Evolutionary conservation across 768 basidiomycete genomes (phyloP).

Genomic region (Boletus sp.): DNA sequence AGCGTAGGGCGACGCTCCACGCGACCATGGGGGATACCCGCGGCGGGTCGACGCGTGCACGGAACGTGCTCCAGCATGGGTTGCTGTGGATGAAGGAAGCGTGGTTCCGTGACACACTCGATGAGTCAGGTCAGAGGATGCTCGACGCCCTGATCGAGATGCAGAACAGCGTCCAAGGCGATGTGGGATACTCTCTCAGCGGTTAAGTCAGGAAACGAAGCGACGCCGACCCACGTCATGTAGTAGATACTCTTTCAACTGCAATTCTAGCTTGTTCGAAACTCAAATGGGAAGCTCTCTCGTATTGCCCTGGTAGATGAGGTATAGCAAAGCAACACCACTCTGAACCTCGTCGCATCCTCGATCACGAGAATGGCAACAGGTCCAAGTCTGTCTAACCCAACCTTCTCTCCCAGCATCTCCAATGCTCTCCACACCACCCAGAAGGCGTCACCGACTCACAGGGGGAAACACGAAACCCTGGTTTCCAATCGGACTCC

Average conservation of each 20-base stretch:
- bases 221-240: no score
- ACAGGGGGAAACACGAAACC: slow-evolving; percentile 51
- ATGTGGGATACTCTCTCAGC: slow-evolving; percentile 53
- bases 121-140: slow-evolving; percentile 50
- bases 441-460: slow-evolving; percentile 10
- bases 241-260: neutral
- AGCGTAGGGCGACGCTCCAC: slow-evolving; percentile 63
- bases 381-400: neutral
- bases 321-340: slow-evolving; percentile 10
- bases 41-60: slow-evolving; percentile 59
- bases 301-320: neutral
- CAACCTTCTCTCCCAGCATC: neutral
- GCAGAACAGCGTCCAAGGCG: slow-evolving; percentile 39
- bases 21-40: slow-evolving; percentile 61
- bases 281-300: neutral
- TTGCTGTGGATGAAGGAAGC: slow-evolving; percentile 64
- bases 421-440: neutral
- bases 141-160: slow-evolving; percentile 54
- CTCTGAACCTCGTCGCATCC: neutral
- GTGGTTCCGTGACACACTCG: slow-evolving; percentile 44
- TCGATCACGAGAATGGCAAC: neutral
- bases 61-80: slow-evolving; percentile 75
- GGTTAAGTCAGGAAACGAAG: slow-evolving; percentile 13
- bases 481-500: slow-evolving; percentile 66
- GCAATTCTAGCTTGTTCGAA: neutral